Conservation (phyloP, 306 rosid genomes). For the Vigna mungo region DNA sequence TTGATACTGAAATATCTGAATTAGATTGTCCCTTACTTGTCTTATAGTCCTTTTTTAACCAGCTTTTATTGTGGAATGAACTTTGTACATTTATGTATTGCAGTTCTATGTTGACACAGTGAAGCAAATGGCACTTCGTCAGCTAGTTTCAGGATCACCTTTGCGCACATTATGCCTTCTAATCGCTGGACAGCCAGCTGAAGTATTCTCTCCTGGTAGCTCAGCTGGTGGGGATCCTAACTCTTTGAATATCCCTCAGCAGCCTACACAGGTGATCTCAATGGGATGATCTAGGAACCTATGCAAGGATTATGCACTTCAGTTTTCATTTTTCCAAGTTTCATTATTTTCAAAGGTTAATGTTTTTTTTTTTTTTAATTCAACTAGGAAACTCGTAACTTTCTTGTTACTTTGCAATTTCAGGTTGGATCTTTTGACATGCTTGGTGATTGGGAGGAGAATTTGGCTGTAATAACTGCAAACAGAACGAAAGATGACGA, state of each 20-base stretch:
- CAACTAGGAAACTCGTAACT: conserved; percentile 31
- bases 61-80: conserved; percentile 38
- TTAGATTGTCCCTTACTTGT: conserved; percentile 36
- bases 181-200: conserved; percentile 93
- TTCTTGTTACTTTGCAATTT: conserved; percentile 41
- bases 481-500: conserved; percentile 97
- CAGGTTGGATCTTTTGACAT: conserved; percentile 70
- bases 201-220: conserved; percentile 69
- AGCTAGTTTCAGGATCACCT: conserved; percentile 89
- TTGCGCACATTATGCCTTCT: conserved; percentile 92
- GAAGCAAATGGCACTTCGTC: conserved; percentile 87
- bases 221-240: conserved; percentile 47
- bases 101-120: conserved; percentile 92
- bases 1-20: conserved; percentile 38
- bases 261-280: conserved; percentile 69
- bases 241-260: conserved; percentile 51
- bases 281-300: conserved; percentile 26
- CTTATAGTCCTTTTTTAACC: conserved; percentile 29
- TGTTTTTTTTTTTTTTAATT: neutral
- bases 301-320: conserved; percentile 13
- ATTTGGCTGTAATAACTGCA: conserved; percentile 93
- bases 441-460: conserved; percentile 96
- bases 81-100: conserved; percentile 48
- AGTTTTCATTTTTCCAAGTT: conserved; percentile 5
- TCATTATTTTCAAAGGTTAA: conserved; percentile 23